These are phyloP conservation scores for Saraca asoca DNA, from an alignment of 331 rosid species.

Conservation along the genomic window DNA sequence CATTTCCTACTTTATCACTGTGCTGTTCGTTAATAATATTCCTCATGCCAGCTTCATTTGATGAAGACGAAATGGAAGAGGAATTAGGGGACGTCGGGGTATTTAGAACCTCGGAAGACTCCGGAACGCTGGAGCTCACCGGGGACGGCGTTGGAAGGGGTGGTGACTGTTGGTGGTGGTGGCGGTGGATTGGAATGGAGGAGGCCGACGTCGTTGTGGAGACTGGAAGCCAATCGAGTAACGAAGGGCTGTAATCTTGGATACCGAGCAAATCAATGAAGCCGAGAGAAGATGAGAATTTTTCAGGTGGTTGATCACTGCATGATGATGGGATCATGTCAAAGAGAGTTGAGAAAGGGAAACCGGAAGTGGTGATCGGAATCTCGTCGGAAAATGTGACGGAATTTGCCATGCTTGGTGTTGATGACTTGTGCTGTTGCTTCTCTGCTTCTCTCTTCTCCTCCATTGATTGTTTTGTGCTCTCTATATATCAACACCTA, in stretches of 20 bases:
- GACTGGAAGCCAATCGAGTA: slow-evolving; percentile 57
- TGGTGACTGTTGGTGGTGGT: not conserved
- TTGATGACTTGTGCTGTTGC: not conserved
- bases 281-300: slow-evolving; percentile 29
- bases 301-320: slow-evolving; percentile 23
- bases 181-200: slow-evolving; percentile 18
- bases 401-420: slow-evolving; percentile 36
- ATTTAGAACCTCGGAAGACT: slow-evolving; percentile 63
- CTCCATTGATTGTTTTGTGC: slow-evolving; percentile 27
- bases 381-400: slow-evolving; percentile 58
- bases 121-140: slow-evolving; percentile 46
- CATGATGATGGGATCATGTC: slow-evolving; percentile 43
- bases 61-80: slow-evolving; percentile 66
- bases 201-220: slow-evolving; percentile 18
- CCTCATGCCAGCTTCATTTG: slow-evolving; percentile 48
- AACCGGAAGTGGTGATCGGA: slow-evolving; percentile 34
- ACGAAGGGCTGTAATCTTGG: slow-evolving; percentile 40
- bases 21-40: slow-evolving; percentile 22
- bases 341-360: slow-evolving; percentile 44
- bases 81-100: slow-evolving; percentile 74
- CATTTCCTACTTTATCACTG: slow-evolving; percentile 27
- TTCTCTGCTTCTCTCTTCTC: slow-evolving; percentile 54
- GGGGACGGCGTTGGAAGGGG: slow-evolving; percentile 39
- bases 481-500: slow-evolving; percentile 28
- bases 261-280: slow-evolving; percentile 50